Conservation (phyloP, 768 basidiomycete genomes). For the Terana coerulea region DNA sequence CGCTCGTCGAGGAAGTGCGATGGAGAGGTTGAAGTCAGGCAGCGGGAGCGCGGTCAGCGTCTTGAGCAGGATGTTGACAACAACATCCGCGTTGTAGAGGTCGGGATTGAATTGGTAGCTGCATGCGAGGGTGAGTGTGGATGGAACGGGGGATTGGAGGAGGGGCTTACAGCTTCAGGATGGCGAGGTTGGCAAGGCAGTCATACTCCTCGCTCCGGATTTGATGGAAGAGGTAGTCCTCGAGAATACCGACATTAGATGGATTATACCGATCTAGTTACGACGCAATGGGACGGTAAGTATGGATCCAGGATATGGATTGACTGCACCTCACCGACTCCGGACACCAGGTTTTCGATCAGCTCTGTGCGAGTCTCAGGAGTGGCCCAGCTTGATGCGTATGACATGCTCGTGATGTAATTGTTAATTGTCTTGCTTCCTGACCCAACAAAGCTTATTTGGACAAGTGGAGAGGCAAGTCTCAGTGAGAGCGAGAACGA, state of each 20-base stretch:
- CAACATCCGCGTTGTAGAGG: slow-evolving; percentile 88
- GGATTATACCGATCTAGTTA: slow-evolving; percentile 92
- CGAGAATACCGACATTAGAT: slow-evolving; percentile 86
- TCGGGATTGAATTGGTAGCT: slow-evolving; percentile 97
- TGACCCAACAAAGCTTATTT: too few species aligned
- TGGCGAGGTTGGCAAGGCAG: slow-evolving; percentile 91
- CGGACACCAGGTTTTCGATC: slow-evolving; percentile 88
- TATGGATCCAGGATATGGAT: neutral
- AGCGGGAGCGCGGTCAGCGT: slow-evolving; percentile 79
- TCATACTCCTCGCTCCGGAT: slow-evolving; percentile 91
- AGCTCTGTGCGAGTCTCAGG: slow-evolving; percentile 80
- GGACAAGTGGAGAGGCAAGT: too few species aligned
- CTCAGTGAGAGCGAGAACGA: neutral
- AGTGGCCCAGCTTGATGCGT: slow-evolving; percentile 61
- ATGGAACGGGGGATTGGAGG: neutral
- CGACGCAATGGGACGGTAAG: neutral
- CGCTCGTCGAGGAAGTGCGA: slow-evolving; percentile 89
- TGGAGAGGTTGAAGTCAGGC: slow-evolving; percentile 92
- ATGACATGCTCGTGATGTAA: slow-evolving; percentile 35
- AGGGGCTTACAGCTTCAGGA: slow-evolving; percentile 75
- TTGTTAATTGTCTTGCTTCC: too few species aligned
- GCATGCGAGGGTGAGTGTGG: slow-evolving; percentile 10
- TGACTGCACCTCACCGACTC: slow-evolving; percentile 61
- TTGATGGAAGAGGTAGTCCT: slow-evolving; percentile 96
- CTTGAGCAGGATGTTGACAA: slow-evolving; percentile 93